Evolutionary conservation across 2,329 filamentous ascomycete genomes (phyloP).

Genomic region (Fusarium sp.): DNA sequence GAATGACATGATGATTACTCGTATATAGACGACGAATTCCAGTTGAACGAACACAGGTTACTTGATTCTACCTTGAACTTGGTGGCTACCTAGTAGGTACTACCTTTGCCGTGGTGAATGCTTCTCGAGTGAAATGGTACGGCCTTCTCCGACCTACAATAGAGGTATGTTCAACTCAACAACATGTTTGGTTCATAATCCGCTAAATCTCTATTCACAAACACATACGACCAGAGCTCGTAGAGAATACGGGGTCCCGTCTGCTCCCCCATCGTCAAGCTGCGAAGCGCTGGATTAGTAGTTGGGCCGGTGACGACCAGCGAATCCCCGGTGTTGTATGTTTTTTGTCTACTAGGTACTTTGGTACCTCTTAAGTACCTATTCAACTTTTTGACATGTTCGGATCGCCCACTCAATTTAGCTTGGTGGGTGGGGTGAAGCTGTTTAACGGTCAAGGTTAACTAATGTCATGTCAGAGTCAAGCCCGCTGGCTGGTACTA

Average conservation of each 20-base stretch:
- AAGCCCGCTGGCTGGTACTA: background rate
- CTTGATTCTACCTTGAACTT: background rate
- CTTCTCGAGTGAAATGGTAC: background rate
- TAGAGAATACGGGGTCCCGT: conserved; percentile 13
- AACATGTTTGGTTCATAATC: background rate
- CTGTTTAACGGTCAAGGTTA: background rate
- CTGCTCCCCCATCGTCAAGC: conserved; percentile 19
- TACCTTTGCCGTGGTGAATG: background rate
- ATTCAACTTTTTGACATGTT: background rate
- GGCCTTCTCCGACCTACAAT: background rate
- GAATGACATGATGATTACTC: conserved; percentile 40
- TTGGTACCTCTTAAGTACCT: background rate
- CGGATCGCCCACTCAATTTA: background rate
- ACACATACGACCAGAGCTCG: conserved; percentile 27
- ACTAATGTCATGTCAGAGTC: background rate
- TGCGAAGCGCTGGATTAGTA: conserved; percentile 24
- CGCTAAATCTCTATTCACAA: background rate
- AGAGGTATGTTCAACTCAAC: background rate
- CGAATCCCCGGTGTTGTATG: conserved; percentile 27
- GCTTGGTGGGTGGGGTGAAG: background rate
- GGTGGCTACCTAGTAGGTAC: background rate
- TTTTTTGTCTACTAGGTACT: background rate
- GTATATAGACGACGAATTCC: conserved; percentile 37
- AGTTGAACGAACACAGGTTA: conserved; percentile 26
- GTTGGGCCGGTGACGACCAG: conserved; percentile 24